phyloP scores from a whole-genome alignment of 192 early-diverging fungal genomes.

The Tieghemiomyces parasiticus region DNA sequence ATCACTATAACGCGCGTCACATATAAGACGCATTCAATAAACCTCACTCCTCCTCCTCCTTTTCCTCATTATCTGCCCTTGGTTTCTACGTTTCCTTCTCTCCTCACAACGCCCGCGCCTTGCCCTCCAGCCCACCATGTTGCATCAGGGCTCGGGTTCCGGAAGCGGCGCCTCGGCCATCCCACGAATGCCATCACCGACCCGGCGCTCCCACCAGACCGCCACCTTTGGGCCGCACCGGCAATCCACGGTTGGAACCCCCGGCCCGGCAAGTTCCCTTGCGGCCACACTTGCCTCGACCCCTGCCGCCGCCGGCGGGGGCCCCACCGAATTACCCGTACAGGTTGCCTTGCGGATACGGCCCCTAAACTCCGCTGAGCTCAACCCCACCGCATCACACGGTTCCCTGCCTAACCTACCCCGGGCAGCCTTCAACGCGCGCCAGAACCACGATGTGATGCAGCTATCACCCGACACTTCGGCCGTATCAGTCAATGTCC shows the following conservation, averaged over 20 bases:
- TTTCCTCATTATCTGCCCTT: too few species aligned
- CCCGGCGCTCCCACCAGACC: background rate
- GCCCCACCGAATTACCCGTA: conserved; percentile 27
- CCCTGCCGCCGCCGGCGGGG: too few species aligned
- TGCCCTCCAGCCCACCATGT: too few species aligned
- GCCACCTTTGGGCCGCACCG: background rate
- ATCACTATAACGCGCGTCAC: too few species aligned
- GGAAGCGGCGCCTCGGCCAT: too few species aligned
- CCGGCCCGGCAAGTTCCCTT: background rate
- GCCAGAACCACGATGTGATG: conserved; percentile 4
- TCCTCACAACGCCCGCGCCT: too few species aligned
- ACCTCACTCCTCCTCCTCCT: too few species aligned
- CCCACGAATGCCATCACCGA: background rate
- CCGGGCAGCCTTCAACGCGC: background rate
- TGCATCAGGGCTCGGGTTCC: too few species aligned
- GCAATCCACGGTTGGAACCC: background rate
- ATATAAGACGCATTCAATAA: too few species aligned
- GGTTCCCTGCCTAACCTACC: background rate
- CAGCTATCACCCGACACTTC: conserved; percentile 4
- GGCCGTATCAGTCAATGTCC: conserved; percentile 8
- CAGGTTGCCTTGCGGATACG: conserved; percentile 31
- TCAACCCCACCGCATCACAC: background rate
- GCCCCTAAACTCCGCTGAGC: conserved; percentile 13
- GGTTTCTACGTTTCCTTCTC: too few species aligned
- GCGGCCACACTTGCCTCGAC: background rate